These are phyloP conservation scores for Penicillium sp. DNA, from an alignment of 2,329 filamentous ascomycete genomes.

Conservation along the genomic window DNA sequence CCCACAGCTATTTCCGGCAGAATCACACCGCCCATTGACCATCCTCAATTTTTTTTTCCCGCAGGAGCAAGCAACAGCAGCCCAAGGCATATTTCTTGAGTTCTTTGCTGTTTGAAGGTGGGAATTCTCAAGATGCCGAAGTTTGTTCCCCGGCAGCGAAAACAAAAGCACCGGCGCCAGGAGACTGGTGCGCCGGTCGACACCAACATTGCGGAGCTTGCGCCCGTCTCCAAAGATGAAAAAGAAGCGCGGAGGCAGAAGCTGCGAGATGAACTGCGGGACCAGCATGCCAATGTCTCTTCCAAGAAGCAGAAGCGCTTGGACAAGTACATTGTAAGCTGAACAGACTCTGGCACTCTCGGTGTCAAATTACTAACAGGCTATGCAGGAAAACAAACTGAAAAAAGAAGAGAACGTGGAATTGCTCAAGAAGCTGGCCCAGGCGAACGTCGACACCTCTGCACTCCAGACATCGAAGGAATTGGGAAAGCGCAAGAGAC, in stretches of 20 bases:
- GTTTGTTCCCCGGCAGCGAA: constrained; percentile 59
- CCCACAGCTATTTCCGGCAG: constrained; percentile 21
- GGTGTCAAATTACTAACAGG: constrained; percentile 17
- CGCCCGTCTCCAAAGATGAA: constrained; percentile 53
- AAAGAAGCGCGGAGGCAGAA: constrained; percentile 55
- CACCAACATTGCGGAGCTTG: constrained; percentile 45
- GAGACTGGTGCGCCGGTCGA: constrained; percentile 46
- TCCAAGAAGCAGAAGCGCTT: constrained; percentile 68
- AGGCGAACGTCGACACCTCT: constrained; percentile 77
- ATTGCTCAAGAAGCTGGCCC: constrained; percentile 79
- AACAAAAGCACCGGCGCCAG: constrained; percentile 53
- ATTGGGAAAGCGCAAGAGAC: constrained; percentile 70
- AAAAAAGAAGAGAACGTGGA: constrained; percentile 89
- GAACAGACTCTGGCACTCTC: neutral
- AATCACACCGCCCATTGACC: constrained; percentile 20
- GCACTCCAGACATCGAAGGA: constrained; percentile 76
- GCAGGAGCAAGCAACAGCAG: constrained; percentile 7
- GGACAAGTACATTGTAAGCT: constrained; percentile 66
- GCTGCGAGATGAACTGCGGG: constrained; percentile 57
- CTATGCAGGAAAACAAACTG: constrained; percentile 74
- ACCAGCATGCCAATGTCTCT: constrained; percentile 59
- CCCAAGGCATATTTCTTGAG: constrained; percentile 8
- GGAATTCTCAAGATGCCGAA: constrained; percentile 43
- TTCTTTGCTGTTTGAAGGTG: constrained; percentile 18
- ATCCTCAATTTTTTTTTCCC: constrained; percentile 28